Evolutionary conservation across 495 filamentous ascomycete genomes (phyloP).

Genomic region (Lichina pygmaea): DNA sequence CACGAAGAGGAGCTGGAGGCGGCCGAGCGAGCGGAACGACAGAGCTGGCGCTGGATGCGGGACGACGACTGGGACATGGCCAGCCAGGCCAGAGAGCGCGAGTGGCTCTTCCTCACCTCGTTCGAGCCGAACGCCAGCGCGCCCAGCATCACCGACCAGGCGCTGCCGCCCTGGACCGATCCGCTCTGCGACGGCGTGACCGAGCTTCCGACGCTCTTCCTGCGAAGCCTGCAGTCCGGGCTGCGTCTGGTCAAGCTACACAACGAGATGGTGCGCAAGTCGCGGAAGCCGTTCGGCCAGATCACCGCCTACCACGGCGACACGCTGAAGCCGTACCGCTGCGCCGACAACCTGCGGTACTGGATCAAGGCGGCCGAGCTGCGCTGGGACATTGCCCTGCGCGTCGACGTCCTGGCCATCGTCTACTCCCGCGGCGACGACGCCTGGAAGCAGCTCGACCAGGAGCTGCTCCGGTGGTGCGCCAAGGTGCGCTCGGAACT

Average conservation of each 20-base stretch:
- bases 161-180: conserved; percentile 45
- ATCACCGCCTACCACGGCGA: conserved; percentile 74
- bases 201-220: conserved; percentile 37
- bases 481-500: conserved; percentile 52
- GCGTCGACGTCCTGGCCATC: conserved; percentile 65
- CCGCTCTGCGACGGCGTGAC: conserved; percentile 1
- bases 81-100: conserved; percentile 47
- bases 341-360: conserved; percentile 76
- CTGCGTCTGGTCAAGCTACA: conserved; percentile 62
- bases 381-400: conserved; percentile 70
- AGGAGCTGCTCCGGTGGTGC: conserved; percentile 57
- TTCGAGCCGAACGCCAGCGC: conserved; percentile 37
- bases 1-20: conserved; percentile 52
- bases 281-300: conserved; percentile 65
- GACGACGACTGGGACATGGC: conserved; percentile 37
- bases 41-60: conserved; percentile 53
- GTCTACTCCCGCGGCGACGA: conserved; percentile 36
- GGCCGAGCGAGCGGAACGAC: conserved; percentile 38
- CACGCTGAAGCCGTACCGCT: conserved; percentile 77
- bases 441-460: conserved; percentile 59
- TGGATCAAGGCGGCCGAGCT: conserved; percentile 93
- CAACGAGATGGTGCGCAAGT: conserved; percentile 65
- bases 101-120: conserved; percentile 33
- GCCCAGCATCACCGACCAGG: neutral
- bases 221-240: conserved; percentile 48